These are phyloP conservation scores for Cinchona pubescens DNA, from an alignment of 257 asterid species.

Conservation along the genomic window DNA sequence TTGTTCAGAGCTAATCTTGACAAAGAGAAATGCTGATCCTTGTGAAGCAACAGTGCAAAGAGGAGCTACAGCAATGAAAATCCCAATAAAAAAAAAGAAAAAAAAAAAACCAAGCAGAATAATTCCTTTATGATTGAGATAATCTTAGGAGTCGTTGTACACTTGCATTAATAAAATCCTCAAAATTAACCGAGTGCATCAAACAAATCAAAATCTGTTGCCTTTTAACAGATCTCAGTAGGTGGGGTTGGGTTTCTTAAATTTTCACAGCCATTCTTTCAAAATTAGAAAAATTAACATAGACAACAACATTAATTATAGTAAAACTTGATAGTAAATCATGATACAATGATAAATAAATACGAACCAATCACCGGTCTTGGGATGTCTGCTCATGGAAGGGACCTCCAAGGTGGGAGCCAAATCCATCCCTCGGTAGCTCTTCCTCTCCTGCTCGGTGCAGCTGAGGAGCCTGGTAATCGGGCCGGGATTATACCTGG, in stretches of 20 bases:
- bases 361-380: constrained; percentile 77
- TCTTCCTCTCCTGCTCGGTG: constrained; percentile 62
- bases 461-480: constrained; percentile 89
- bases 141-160: neutral
- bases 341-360: neutral
- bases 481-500: constrained; percentile 97
- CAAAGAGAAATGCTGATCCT: neutral
- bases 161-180: neutral
- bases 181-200: neutral
- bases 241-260: neutral
- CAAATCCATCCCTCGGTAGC: constrained; percentile 80
- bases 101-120: neutral
- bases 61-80: neutral
- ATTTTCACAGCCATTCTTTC: neutral
- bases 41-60: neutral
- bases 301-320: neutral
- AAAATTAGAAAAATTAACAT: neutral
- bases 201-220: neutral
- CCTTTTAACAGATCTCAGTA: neutral
- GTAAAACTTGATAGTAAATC: too few species aligned
- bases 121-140: neutral
- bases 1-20: neutral
- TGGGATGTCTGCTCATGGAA: constrained; percentile 73
- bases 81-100: neutral
- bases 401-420: constrained; percentile 95